Evolutionary conservation across 2,329 filamentous ascomycete species (phyloP), one percentile per base, ranked within the genome.

Genomic region (Ophidiomyces ophidiicola): DNA sequence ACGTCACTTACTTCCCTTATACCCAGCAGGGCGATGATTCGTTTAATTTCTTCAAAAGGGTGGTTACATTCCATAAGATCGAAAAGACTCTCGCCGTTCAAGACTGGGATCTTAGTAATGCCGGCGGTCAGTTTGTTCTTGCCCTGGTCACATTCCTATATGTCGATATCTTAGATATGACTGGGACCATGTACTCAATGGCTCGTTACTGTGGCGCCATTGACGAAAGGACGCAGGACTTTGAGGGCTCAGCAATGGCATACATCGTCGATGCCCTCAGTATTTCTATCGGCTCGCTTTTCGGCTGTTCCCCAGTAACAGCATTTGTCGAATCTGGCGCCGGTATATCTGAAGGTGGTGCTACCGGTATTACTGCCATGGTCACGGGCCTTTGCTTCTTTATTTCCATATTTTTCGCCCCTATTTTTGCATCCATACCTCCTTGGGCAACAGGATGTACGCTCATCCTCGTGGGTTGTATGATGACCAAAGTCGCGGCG

Each of bases 271-370:
- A 93, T 51, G 83, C 85, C 1, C 62, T 87, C 26, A 71, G 72
- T 50, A 86, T 92, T 50, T 82, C 82, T 1, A 82, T 92, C 46
- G 84, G 84, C 2, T 76, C 82, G 4, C 66, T 92, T 1, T 69
- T 93, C 34, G 85, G 85, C 35, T 73, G 72, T 6, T 80, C 85
- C 0, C 85, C 85, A 0, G 82, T 92, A 3, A 92, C 84, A 1
- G 83, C 84, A 6, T 93, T 85, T 54, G 78, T 92, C 52, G 85
- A 92, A 61, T 85, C 80, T n/a, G 84, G 84, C 54, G 85, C 85
- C 6, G 85, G 85, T 50, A 92, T 93, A 46, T 82, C 82, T 0
- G 85, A 93, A 60, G 85, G 85, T 36, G 85, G 84, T 31, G 78
- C 79, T 53, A 92, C 85, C 0, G 85, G 85, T 11, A 62, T 93